These are phyloP conservation scores for Guyanaporus albipodus DNA, from an alignment of 768 basidiomycete species.

Conservation along the genomic window DNA sequence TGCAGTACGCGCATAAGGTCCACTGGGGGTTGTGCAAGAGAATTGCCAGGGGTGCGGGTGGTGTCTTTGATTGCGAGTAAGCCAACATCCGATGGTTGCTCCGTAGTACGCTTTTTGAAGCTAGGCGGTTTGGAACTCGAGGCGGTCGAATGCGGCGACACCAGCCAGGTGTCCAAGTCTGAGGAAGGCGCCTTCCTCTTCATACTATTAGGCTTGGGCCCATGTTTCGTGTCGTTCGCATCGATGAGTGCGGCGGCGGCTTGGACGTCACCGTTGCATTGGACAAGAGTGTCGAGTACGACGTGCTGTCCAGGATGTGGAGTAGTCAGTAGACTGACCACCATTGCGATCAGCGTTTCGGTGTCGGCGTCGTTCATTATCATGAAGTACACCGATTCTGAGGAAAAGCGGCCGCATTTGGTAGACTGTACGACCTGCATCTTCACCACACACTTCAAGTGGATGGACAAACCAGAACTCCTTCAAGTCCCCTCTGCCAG, in stretches of 20 bases:
- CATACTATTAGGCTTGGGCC: constrained; percentile 9
- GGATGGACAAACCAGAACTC: constrained; percentile 10
- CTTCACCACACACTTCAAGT: not conserved
- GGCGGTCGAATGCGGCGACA: constrained; percentile 13
- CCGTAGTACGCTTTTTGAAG: constrained; percentile 13
- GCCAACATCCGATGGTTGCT: constrained; percentile 1
- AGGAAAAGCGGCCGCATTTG: too few species aligned
- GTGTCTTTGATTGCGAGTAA: constrained; percentile 16
- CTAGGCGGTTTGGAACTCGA: constrained; percentile 21
- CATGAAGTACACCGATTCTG: not conserved
- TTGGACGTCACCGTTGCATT: constrained; percentile 53
- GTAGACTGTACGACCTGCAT: too few species aligned
- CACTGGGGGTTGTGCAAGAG: constrained; percentile 31
- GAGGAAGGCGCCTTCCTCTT: constrained; percentile 50
- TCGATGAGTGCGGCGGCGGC: constrained; percentile 44
- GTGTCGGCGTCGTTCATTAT: constrained; percentile 45
- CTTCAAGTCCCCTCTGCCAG: not conserved
- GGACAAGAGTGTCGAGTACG: constrained; percentile 58
- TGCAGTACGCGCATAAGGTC: constrained; percentile 58
- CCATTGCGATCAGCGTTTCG: constrained; percentile 63
- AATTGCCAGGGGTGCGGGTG: constrained; percentile 8
- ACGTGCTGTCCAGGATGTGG: constrained; percentile 34
- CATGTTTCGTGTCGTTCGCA: constrained; percentile 12
- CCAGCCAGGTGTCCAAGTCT: constrained; percentile 56
- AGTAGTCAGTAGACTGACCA: constrained; percentile 51